Evolutionary conservation across 345 rosid genomes (phyloP), one percentile per base, ranked within the genome.

Genomic region (Hibiscus mutabilis): DNA sequence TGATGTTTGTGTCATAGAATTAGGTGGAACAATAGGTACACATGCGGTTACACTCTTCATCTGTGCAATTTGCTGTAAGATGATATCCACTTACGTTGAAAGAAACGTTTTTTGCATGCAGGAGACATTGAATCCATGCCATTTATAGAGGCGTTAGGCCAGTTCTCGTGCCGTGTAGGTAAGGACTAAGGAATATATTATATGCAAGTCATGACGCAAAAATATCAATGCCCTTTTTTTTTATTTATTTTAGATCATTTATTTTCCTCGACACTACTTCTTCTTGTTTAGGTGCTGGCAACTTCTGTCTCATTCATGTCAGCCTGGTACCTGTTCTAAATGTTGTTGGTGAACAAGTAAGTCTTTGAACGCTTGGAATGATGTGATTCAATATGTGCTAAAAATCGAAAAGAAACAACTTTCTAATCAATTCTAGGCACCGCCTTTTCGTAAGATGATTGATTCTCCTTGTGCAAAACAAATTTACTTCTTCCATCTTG

Each of bases 51-150:
- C 4, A 59, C 33, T 37, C 37, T 72, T 59, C 66, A 18, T 44
- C 37, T 29, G 3, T 25, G 58, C n/a, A 68, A n/a, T 21, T 49
- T 15, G 19, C 6, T 25, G 37, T 46, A 16, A 68, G 62, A 58
- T 37, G 35, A 7, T 69, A 68, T 73, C 64, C 64, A 47, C 63
- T 24, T 76, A 7, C 33, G 72, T 59, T 66, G 24, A 33, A 47
- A 35, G 29, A 52, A 29, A 55, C 22, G 27, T 53, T 62, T 62
- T 9, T 56, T 35, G 55, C 40, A 75, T 80, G 80, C 90, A 95
- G 99, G 99, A 70, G 99, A 96, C 78, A 91, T 96, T 72, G 99
- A 96, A 76, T 91, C 97, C 59, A 92, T 91, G 98, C 97, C 98
- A 22, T 96, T 92, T 76, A 91, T 92, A 12, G 97, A 96, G 84